Base-by-base conservation (phyloP, 495 filamentous ascomycete species). In the Penicillium ochrochloron region DNA sequence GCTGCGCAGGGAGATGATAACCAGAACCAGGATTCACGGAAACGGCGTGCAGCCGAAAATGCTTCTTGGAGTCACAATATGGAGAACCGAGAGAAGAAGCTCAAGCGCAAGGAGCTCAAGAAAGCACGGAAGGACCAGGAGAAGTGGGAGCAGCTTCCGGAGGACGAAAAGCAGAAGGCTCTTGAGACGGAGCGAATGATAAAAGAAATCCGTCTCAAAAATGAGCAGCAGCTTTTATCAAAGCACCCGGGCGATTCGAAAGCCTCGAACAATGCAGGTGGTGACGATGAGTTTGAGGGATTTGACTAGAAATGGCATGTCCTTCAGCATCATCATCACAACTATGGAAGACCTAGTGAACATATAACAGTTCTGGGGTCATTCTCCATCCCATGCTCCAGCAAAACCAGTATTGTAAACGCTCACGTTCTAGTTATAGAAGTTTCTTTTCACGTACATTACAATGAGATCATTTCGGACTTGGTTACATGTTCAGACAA, bases 21-120 rank as follows among this genome's bases (percentile, higher is more conserved):
- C 12, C 68, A 77, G 42, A 67, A 75, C 23, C 35, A 77, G 57
- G 66, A 74, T 27, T 64, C 68, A 15, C 68, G 68, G 52, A 79
- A 79, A 65, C 72, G 74, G 48, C 66, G 33, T 56, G 73, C 70
- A 83, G 88, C 69, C 71, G 85, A 75, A 81, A 83, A 76, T 61
- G 82, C 87, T 53, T 90, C 95, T 2, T 99, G 95, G 95, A 96
- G 90, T 73, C 84, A 84, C 37, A 94, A 97, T 77, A 80, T 85
- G 29, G 92, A 94, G 46, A 78, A 81, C 27, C 88, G 89, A 63
- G 89, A 90, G 2, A 76, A 84, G 60, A 88, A 87, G 62, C 83
- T 87, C 56, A 82, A 76, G 65, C 82, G 92, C 62, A 83, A 90
- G 55, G 92, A 94, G 62, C 88, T 88, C 82, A 94, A 93, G 76